Conservation (phyloP, 352 stramenopile species). For the Aphanomyces cochlioides region DNA sequence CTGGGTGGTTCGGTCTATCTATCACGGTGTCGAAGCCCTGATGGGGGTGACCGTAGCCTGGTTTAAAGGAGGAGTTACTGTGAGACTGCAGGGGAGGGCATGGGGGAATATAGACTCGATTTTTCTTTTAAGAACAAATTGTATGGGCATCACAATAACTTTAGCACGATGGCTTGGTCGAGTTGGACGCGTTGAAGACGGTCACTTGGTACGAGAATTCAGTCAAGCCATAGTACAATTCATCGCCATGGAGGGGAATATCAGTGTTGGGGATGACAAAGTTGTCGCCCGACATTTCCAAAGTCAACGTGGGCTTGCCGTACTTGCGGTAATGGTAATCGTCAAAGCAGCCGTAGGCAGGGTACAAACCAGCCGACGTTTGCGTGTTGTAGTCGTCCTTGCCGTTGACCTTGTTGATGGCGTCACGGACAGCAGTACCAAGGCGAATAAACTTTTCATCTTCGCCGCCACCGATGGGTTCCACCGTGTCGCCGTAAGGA, state of each 20-base stretch:
- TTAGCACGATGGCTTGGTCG: slow-evolving; percentile 10
- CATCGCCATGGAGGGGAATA: slow-evolving; percentile 51
- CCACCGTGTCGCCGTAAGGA: slow-evolving; percentile 53
- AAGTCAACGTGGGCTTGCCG: slow-evolving; percentile 57
- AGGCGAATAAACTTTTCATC: slow-evolving; percentile 43
- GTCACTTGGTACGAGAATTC: slow-evolving; percentile 54
- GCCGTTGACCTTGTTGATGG: background rate
- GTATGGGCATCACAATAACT: background rate
- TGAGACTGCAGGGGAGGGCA: too few species aligned
- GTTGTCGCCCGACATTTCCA: slow-evolving; percentile 64
- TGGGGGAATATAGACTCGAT: too few species aligned
- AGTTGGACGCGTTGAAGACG: slow-evolving; percentile 35
- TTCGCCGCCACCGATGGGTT: slow-evolving; percentile 44
- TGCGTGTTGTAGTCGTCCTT: slow-evolving; percentile 49
- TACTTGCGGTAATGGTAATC: slow-evolving; percentile 44
- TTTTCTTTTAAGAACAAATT: too few species aligned
- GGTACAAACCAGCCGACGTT: slow-evolving; percentile 52
- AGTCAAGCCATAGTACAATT: slow-evolving; percentile 52
- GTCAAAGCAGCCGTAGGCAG: slow-evolving; percentile 66
- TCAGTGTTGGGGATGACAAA: slow-evolving; percentile 56
- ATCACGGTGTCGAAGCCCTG: too few species aligned
- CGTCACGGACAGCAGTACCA: background rate
- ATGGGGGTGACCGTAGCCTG: too few species aligned
- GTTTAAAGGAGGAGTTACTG: too few species aligned
- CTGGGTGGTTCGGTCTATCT: too few species aligned